Evolutionary conservation across 2,329 filamentous ascomycete genomes (phyloP), one percentile per base, ranked within the genome.

Genomic region (Grosmannia huntii): DNA sequence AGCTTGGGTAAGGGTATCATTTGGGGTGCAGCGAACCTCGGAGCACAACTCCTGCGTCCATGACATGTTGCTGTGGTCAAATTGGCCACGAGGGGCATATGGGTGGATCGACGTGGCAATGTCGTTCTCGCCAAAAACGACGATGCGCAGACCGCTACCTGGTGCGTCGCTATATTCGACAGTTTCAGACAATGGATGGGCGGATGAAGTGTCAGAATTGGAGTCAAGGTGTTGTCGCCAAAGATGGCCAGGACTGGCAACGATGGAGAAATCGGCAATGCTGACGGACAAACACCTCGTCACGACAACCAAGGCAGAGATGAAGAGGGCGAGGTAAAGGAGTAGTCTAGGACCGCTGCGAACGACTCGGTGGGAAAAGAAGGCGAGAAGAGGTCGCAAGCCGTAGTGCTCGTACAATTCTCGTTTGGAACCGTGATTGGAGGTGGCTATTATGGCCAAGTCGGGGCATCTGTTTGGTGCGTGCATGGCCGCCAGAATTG

Each of bases 91-190:
- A 10, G 72, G 68, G 2, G 49, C n/a, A 41, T 48, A 27, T 14
- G 48, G 28, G 23, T 53, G 31, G 19, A 16, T 41, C 3, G 60
- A 59, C 14, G 74, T 76, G 14, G 74, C 73, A 49, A 73, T 64
- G 58, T 74, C 72, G n/a, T 77, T 68, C 59, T 78, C 77, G 5
- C 78, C 78, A 63, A 81, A 81, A 6, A 77, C 75, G 10, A 81
- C 76, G 9, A 81, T 69, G 57, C 78, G 73, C 60, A 80, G 59
- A 2, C 73, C 69, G 1, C 59, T 59, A 21, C 55, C 58, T 25
- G 59, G 59, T 0, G 44, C 60, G 7, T 62, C 61, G 41, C 60
- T 52, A 1, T 53, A 60, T 6, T 61, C 57, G 59, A 51, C 56
- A 56, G 59, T 5, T n/a, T 6, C 12, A n/a, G 48, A 41, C 16